Conservation (phyloP, 164 flowering plant genomes). For the Magnolia kwangsiensis region DNA sequence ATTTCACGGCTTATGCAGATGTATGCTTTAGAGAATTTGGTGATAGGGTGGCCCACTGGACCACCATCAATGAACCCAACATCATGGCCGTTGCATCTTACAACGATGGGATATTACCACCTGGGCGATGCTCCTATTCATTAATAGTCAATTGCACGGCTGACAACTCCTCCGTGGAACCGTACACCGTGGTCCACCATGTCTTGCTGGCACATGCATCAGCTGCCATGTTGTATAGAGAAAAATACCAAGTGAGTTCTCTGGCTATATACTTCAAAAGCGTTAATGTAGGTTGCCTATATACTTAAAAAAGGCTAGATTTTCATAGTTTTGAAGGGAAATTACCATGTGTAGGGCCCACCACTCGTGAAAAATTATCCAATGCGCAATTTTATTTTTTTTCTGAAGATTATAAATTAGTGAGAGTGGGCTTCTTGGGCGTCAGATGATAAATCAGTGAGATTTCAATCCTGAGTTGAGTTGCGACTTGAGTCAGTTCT, state of each 20-base stretch:
- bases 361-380: too few species aligned
- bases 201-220: constrained; percentile 48
- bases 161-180: constrained; percentile 50
- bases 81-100: constrained; percentile 28
- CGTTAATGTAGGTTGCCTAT: too few species aligned
- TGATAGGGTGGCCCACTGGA: constrained; percentile 45
- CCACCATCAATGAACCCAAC: constrained; percentile 50
- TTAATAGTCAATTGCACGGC: constrained; percentile 20
- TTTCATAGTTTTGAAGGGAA: too few species aligned
- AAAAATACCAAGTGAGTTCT: constrained; percentile 31
- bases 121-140: constrained; percentile 39
- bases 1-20: constrained; percentile 12
- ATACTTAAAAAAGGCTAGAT: too few species aligned
- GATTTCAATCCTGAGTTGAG: too few species aligned
- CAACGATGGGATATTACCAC: constrained; percentile 35
- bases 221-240: constrained; percentile 30
- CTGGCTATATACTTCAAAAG: too few species aligned
- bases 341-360: too few species aligned
- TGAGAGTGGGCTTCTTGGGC: too few species aligned
- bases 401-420: too few species aligned
- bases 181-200: constrained; percentile 42
- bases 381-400: too few species aligned
- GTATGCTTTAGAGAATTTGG: constrained; percentile 33
- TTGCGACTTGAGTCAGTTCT: too few species aligned
- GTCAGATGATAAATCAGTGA: too few species aligned